Percentiles rank a stretch among this genome's conserved stretches.
phyloP scores from a whole-genome alignment of 176 grass and related monocot species.

The Thinopyrum elongatum region DNA sequence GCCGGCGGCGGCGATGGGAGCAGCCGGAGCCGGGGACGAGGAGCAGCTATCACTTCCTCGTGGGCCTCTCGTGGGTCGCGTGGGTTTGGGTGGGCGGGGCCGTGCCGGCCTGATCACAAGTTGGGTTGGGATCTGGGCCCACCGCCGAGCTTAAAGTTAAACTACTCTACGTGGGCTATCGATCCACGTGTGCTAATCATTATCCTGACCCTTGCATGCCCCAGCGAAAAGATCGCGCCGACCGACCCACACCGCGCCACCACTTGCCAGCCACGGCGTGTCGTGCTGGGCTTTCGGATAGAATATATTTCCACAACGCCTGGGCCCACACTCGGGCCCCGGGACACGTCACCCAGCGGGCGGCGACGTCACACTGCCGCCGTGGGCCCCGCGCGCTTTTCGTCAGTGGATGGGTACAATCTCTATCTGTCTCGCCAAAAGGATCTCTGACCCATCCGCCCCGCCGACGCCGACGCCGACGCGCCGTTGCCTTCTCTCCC shows the following conservation, averaged over 20 bases:
- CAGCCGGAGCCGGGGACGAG: background rate
- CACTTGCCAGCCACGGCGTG: background rate
- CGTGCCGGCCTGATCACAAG: background rate
- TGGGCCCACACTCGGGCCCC: background rate
- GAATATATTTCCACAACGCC: background rate
- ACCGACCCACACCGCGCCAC: background rate
- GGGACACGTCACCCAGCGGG: conserved; percentile 21
- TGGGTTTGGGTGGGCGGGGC: background rate
- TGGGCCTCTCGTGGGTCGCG: background rate
- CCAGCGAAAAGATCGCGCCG: conserved; percentile 19
- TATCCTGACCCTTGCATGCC: background rate
- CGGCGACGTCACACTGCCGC: conserved; percentile 14
- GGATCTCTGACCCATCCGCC: background rate
- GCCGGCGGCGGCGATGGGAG: background rate
- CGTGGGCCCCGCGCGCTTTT: background rate
- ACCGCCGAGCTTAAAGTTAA: background rate
- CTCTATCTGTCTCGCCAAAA: background rate
- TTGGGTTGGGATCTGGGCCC: background rate
- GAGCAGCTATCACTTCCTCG: conserved; percentile 9
- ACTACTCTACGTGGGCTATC: background rate
- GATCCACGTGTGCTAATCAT: background rate
- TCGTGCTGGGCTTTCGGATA: background rate
- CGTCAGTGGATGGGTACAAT: conserved; percentile 11
- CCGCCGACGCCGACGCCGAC: background rate
- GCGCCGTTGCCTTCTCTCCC: background rate